phyloP scores from a whole-genome alignment of 2,329 filamentous ascomycete genomes.

The Gremmenia infestans region DNA sequence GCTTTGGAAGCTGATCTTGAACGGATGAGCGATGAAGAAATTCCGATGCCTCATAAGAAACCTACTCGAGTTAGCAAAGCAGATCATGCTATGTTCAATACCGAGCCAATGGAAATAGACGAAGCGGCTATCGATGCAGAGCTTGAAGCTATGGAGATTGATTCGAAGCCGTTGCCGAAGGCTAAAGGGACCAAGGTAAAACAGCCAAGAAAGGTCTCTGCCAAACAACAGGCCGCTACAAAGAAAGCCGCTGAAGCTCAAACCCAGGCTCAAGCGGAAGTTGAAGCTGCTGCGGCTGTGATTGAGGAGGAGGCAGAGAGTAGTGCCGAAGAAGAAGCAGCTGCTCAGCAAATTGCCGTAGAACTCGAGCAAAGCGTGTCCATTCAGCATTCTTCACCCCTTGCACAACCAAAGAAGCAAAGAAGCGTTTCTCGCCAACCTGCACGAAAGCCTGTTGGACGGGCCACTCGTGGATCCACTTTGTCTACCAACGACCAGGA shows the following conservation, averaged over 20 bases:
- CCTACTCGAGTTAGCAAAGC: conserved; percentile 13
- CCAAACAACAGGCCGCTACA: conserved; percentile 28
- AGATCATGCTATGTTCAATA: conserved; percentile 24
- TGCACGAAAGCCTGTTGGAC: conserved; percentile 8
- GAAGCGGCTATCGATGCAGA: conserved; percentile 29
- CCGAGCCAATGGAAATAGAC: conserved; percentile 22
- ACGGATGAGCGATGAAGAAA: conserved; percentile 50
- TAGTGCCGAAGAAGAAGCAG: conserved; percentile 12
- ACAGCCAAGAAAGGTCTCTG: conserved; percentile 27
- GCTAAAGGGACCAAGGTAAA: conserved; percentile 27
- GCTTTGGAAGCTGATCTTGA: conserved; percentile 62
- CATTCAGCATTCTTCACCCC: conserved; percentile 20
- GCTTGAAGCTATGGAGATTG: conserved; percentile 27
- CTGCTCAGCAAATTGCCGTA: conserved; percentile 17
- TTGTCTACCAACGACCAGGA: conserved; percentile 16
- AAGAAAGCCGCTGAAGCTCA: conserved; percentile 21
- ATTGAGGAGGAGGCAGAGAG: conserved; percentile 16
- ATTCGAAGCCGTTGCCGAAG: conserved; percentile 26
- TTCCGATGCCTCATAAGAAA: conserved; percentile 7
- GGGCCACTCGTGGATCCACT: conserved; percentile 19
- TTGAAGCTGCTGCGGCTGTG: conserved; percentile 22
- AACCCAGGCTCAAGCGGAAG: conserved; percentile 16
- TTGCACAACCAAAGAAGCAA: conserved; percentile 20
- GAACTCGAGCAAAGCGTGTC: conserved; percentile 26
- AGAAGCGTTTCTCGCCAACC: conserved; percentile 16